Base-by-base conservation (phyloP, 2,329 filamentous ascomycete genomes). In the Aspergillus neotritici region DNA sequence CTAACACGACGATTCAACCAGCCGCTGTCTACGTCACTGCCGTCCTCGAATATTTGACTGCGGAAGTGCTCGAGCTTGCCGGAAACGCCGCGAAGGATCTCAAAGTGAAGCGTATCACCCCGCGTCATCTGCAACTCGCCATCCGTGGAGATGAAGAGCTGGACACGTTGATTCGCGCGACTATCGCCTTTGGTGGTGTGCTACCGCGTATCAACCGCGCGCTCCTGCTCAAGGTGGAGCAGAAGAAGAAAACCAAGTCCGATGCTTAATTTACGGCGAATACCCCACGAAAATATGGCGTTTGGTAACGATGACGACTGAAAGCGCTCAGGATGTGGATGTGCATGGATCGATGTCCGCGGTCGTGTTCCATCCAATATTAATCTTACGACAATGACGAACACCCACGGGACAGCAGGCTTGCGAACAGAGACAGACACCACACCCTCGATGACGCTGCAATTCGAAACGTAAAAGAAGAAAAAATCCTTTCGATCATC, bases 101-200 rank as follows among this genome's bases (percentile, higher is more conserved):
- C 84, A 98, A 98, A 87, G 97, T 97, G 86, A 98, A 91, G 55
- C 90, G 93, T 86, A 98, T 98, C 77, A 98, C 97, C 50, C 93
- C 93, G 56, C 89, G 93, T 74, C 93, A 98, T 75, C 83, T 98
- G 37, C 93, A 98, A 79, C 88, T 98, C 61, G 93, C 93, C 74
- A 98, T 98, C 78, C 85, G 93, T 67, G 96, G 96, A 77, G 91
- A 97, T 73, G 91, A 97, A 82, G 93, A 98, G 76, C 73, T 97
- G 86, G 96, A 97, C 86, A 97, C 90, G 16, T 78, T 98, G 46
- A 97, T 98, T 67, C 87, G 91, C 61, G 93, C 93, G 44, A 98
- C 93, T 50, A 98, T 98, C 63, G 93, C 93, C 49, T 97, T 94
- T 58, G 93, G 93, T 76, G 93, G 93, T 84, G 93, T 98, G 17